Evolutionary conservation across 1,284 basidiomycete genomes (phyloP), one percentile per base, ranked within the genome.

Genomic region (Xanthoconium separans): DNA sequence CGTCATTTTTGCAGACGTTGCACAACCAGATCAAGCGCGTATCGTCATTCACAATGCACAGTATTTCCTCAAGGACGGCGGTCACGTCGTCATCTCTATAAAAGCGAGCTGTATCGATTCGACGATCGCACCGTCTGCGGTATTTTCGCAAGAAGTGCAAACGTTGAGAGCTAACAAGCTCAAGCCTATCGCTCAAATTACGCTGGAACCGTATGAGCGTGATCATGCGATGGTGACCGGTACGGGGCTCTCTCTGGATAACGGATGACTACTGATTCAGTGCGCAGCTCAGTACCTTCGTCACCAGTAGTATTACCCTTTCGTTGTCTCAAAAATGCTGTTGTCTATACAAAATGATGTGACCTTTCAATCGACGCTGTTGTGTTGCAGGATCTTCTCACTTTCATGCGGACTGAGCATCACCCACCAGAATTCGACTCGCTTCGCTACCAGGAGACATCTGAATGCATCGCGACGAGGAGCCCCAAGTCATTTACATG

Each of bases 21-120:
- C 96, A 3, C 96, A 99, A 72, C 96, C 96, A 46, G 95, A 99
- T 75, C 96, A 99, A 78, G 95, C 95, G 3, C 91, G 93, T 78
- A 96, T 97, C 67, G 93, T 98, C 57, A 83, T 85, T 42, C 82
- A 89, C 71, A 99, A 99, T 75, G 92, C 96, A 1, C 89, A 98
- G 66, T 89, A 90, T 72, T 99, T 99, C 87, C 82, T 99, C 61
- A 98, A 97, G 77, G 89, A 97, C 73, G 85, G 84, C 42, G 97
- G 97, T n/a, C 92, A 97, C 67, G 82, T 87, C 61, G 85, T 99
- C 65, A 95, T 99, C 66, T 98, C 95, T 55, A 98, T 99, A 85
- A 99, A 99, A 81, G 97, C 97, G 47, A 95, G 92, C 71, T 99
- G 96, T 82, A 92, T 99, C 74, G 97, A 99, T 75, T 98, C 94